A percentile compares a stretch with the other conserved stretches of the same genome.
phyloP scores from a whole-genome alignment of 192 early-diverging fungal species.

The Rhizoclosmatium globosum region DNA sequence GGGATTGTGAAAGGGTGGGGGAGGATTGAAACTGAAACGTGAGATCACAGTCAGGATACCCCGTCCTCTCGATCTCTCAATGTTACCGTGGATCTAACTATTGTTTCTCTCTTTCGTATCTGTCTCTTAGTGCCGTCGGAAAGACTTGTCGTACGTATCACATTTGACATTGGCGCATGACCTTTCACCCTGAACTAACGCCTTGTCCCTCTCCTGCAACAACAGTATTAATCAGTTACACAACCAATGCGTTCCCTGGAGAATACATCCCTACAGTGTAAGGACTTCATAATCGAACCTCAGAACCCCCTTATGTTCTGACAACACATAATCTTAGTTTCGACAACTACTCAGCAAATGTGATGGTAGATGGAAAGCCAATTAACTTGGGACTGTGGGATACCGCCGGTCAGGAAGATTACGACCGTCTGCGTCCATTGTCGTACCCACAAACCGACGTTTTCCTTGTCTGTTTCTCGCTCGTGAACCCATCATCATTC shows the following conservation, averaged over 20 bases:
- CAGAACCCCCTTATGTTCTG: background rate
- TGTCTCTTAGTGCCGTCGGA: constrained; percentile 77
- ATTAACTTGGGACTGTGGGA: constrained; percentile 99
- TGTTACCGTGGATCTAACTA: background rate
- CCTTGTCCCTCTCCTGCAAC: background rate
- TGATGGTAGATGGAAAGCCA: constrained; percentile 99
- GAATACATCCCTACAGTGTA: constrained; percentile 99
- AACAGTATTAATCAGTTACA: constrained; percentile 93
- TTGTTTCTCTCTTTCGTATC: constrained; percentile 6
- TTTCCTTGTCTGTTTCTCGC: constrained; percentile 97
- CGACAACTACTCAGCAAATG: constrained; percentile 99
- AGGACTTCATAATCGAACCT: constrained; percentile 39
- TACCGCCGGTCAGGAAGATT: constrained; percentile 99
- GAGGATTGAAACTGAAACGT: background rate
- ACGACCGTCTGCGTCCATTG: constrained; percentile 95
- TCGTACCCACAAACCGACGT: constrained; percentile 99
- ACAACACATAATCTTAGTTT: constrained; percentile 65
- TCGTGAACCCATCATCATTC: constrained; percentile 94
- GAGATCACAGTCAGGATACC: too few species aligned
- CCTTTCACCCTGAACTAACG: background rate
- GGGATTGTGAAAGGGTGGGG: background rate
- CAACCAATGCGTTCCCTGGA: constrained; percentile 99
- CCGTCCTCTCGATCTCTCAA: background rate
- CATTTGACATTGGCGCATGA: background rate
- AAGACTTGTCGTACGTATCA: constrained; percentile 84